phyloP scores from a whole-genome alignment of 352 stramenopile genomes.

The Pythium monospermum region DNA sequence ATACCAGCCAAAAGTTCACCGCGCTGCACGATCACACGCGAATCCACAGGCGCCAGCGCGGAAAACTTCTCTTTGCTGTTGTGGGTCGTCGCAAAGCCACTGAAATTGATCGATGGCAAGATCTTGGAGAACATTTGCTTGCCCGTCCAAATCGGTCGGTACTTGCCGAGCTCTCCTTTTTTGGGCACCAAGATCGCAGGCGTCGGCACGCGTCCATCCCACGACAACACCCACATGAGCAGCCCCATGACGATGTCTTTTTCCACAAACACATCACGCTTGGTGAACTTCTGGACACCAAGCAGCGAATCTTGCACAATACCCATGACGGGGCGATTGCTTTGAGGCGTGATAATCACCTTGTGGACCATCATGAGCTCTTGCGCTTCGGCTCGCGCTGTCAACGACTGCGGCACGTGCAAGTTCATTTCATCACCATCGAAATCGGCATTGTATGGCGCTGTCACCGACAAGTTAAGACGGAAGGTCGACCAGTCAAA shows the following conservation, averaged over 20 bases:
- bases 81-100: conserved; percentile 92
- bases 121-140: conserved; percentile 99
- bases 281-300: conserved; percentile 97
- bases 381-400: conserved; percentile 95
- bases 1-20: conserved; percentile 96
- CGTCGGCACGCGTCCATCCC: conserved; percentile 96
- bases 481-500: conserved; percentile 99
- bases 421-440: conserved; percentile 99
- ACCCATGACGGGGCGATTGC: conserved; percentile 99
- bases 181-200: conserved; percentile 96
- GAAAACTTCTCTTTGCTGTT: conserved; percentile 89
- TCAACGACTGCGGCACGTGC: conserved; percentile 96
- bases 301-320: conserved; percentile 98
- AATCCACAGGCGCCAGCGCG: conserved; percentile 93
- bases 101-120: conserved; percentile 96
- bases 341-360: conserved; percentile 98
- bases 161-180: conserved; percentile 81
- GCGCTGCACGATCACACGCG: conserved; percentile 96
- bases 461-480: conserved; percentile 97
- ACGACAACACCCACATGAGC: conserved; percentile 97
- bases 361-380: conserved; percentile 99
- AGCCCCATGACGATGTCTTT: conserved; percentile 98
- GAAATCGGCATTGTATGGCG: conserved; percentile 99
- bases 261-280: conserved; percentile 96
- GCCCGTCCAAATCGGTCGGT: conserved; percentile 94